These are phyloP conservation scores for Rasamsonia emersonii DNA, from an alignment of 2,329 filamentous ascomycete genomes.

Conservation along the genomic window DNA sequence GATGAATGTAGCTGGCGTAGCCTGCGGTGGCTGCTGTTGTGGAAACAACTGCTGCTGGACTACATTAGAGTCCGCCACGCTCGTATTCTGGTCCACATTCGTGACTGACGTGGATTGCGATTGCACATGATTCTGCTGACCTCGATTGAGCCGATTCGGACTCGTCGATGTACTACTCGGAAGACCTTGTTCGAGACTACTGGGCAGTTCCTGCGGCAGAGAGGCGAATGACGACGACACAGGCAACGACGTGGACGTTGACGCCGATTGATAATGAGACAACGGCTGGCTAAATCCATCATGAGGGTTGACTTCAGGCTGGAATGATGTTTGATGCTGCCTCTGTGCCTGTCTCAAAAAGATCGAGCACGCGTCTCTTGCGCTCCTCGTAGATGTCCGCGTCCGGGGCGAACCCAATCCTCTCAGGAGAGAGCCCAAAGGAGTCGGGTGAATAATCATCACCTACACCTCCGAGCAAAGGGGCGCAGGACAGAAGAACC, in stretches of 20 bases:
- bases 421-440: slow-evolving; percentile 12
- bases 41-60: too few relatives aligned
- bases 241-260: background rate
- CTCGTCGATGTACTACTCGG: slow-evolving; percentile 18
- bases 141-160: slow-evolving; percentile 17
- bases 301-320: too few relatives aligned
- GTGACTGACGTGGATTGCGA: too few relatives aligned
- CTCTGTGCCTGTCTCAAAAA: too few relatives aligned
- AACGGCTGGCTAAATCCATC: too few relatives aligned
- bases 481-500: slow-evolving; percentile 20
- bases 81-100: background rate
- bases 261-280: slow-evolving; percentile 3
- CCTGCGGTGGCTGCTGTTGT: too few relatives aligned
- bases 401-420: slow-evolving; percentile 18
- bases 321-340: too few relatives aligned
- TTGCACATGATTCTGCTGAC: slow-evolving; percentile 2
- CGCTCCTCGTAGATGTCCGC: slow-evolving; percentile 14
- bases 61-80: too few relatives aligned
- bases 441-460: slow-evolving; percentile 7
- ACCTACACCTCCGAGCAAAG: slow-evolving; percentile 9
- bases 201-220: slow-evolving; percentile 15
- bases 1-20: too few relatives aligned
- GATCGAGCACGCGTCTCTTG: slow-evolving; percentile 12
- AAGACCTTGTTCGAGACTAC: slow-evolving; percentile 20
- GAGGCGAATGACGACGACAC: background rate